These are phyloP conservation scores for Areca catechu DNA, from an alignment of 176 grass and related monocot genomes.

Conservation along the genomic window DNA sequence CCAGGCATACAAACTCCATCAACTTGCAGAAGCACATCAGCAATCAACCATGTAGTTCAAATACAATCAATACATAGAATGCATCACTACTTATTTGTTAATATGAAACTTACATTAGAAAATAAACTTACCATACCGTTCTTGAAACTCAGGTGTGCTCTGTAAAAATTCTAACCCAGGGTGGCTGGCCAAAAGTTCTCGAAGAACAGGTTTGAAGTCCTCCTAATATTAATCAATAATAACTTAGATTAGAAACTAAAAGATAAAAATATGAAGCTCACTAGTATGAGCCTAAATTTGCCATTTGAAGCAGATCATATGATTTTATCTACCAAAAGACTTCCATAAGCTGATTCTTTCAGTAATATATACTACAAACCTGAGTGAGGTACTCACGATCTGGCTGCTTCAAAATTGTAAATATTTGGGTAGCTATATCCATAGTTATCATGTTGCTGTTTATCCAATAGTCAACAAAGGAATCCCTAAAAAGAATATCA, in stretches of 20 bases:
- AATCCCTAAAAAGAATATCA: slow-evolving; percentile 44
- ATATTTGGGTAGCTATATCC: slow-evolving; percentile 78
- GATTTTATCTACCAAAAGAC: background rate
- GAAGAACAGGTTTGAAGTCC: slow-evolving; percentile 83
- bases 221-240: slow-evolving; percentile 32
- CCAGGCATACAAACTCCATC: too few relatives aligned
- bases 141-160: slow-evolving; percentile 93
- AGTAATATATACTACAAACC: slow-evolving; percentile 25
- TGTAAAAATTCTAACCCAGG: slow-evolving; percentile 92
- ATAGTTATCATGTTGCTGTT: slow-evolving; percentile 83
- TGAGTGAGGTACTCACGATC: slow-evolving; percentile 53
- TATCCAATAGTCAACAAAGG: slow-evolving; percentile 82
- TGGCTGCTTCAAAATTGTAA: slow-evolving; percentile 67
- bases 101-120: background rate
- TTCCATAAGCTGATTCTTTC: background rate
- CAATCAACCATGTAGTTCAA: too few relatives aligned
- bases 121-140: slow-evolving; percentile 74
- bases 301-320: too few relatives aligned
- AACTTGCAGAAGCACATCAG: too few relatives aligned
- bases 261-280: slow-evolving; percentile 5
- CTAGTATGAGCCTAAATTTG: too few relatives aligned
- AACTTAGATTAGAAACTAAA: slow-evolving; percentile 5
- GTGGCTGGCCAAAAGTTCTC: slow-evolving; percentile 84
- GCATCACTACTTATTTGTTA: too few relatives aligned
- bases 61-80: too few relatives aligned